Base-by-base conservation (phyloP, 192 early-diverging fungal species). In the Cladochytrium replicatum region DNA sequence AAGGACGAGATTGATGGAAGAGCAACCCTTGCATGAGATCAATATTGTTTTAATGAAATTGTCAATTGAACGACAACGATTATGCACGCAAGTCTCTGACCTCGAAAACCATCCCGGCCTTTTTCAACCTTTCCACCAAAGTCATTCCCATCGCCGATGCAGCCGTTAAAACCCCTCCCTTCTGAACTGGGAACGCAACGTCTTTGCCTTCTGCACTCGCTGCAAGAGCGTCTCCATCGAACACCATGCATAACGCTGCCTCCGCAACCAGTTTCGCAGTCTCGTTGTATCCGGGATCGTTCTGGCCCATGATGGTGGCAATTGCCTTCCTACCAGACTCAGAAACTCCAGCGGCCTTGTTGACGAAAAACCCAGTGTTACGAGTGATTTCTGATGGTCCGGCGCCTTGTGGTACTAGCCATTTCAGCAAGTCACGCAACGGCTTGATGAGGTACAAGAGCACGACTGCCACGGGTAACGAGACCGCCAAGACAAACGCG, bases 211-310 rank as follows among this genome's bases (percentile, higher is more conserved):
- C 41, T 29, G 7, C 8, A 0, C 41, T 34, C 7, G 29, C 27
- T 8, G 31, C 39, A n/a, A 74, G 40, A 1, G 60, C 29, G 32
- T 75, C 65, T 13, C 72, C 62, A 26, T 81, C 69, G 38, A 84
- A 58, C 5, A 83, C 75, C 41, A 92, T 52, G 41, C 77, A 82
- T 15, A 92, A 63, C 0, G 88, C 89, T 25, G 82, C 66, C 50
- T 95, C 88, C 22, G 80, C 74, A 21, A 91, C 54, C 68, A 88
- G 86, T 34, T 74, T 73, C 43, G 77, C 76, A 1, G 88, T 92
- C 52, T 87, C 87, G 24, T 67, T 68, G 63, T 95, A 95, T 1
- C 89, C 88, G 6, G 87, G 82, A 50, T 93, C 91, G 15, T 68
- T 68, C 9, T 69, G 68, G 3, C 65, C 69, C 42, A 57, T 69